Conservation (phyloP, 1,139 yeast species). For the Lodderomyces beijingensis region DNA sequence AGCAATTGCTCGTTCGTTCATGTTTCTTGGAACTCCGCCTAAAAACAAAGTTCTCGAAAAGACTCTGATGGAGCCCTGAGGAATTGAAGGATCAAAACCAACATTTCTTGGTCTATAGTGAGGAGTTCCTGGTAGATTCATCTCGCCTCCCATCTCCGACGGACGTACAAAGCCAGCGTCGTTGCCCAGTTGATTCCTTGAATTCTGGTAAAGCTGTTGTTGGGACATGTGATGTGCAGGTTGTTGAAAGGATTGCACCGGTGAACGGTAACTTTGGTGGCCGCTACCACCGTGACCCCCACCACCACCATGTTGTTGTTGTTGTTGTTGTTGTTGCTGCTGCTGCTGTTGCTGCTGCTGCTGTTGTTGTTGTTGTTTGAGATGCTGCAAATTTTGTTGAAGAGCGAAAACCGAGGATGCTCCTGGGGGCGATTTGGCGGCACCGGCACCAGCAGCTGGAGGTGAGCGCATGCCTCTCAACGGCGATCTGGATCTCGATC, state of each 20-base stretch:
- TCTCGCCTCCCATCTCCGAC: conserved; percentile 40
- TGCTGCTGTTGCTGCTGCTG: conserved; percentile 11
- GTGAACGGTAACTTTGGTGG: conserved; percentile 10
- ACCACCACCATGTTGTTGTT: conserved; percentile 10
- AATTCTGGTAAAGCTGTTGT: conserved; percentile 11
- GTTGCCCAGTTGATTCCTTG: conserved; percentile 8
- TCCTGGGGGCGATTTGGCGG: conserved; percentile 27
- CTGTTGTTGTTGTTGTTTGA: conserved; percentile 11
- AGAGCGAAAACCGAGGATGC: conserved; percentile 9
- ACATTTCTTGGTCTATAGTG: conserved; percentile 72
- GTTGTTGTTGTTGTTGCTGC: conserved; percentile 9
- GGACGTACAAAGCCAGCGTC: conserved; percentile 11
- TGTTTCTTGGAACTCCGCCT: conserved; percentile 85
- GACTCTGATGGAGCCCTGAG: conserved; percentile 79
- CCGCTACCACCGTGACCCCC: conserved; percentile 4
- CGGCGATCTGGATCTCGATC: conserved; percentile 58
- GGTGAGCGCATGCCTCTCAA: conserved; percentile 16
- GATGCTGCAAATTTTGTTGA: conserved; percentile 11
- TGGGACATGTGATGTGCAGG: conserved; percentile 7
- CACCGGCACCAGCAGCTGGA: not conserved
- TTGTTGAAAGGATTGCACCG: not conserved
- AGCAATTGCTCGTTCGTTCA: conserved; percentile 71
- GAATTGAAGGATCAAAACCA: conserved; percentile 64
- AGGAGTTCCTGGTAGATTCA: conserved; percentile 63
- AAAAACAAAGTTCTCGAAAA: conserved; percentile 85